Evolutionary conservation across 1,284 basidiomycete genomes (phyloP).

Genomic region (Cryptococcus wingfieldii): DNA sequence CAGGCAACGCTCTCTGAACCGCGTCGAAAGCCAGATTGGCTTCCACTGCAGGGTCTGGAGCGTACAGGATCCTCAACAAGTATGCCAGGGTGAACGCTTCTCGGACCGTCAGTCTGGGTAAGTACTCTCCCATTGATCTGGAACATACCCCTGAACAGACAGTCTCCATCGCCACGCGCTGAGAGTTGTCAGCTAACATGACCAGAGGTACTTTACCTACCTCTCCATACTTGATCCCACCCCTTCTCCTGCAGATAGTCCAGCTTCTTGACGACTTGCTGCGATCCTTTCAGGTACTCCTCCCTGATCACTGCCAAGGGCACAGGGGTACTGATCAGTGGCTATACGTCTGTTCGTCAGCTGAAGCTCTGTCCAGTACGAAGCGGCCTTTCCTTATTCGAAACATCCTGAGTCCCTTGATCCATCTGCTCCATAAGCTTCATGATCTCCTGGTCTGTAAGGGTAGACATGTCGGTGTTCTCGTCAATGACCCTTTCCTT

Average conservation of each 20-base stretch:
- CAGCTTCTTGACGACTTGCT: slow-evolving; percentile 61
- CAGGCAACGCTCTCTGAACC: slow-evolving; percentile 55
- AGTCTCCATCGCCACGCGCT: slow-evolving; percentile 68
- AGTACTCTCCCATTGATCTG: not conserved
- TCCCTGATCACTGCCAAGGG: slow-evolving; percentile 40
- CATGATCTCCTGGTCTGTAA: slow-evolving; percentile 49
- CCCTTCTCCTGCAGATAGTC: slow-evolving; percentile 59
- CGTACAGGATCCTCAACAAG: slow-evolving; percentile 58
- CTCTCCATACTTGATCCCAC: slow-evolving; percentile 58
- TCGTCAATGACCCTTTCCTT: slow-evolving; percentile 41
- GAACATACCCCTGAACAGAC: slow-evolving; percentile 67
- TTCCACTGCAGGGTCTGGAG: slow-evolving; percentile 51
- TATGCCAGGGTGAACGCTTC: slow-evolving; percentile 66
- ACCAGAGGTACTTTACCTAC: too few relatives aligned
- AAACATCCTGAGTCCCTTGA: slow-evolving; percentile 20
- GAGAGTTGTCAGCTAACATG: slow-evolving; percentile 26
- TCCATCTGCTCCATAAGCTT: slow-evolving; percentile 44
- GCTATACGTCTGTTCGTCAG: slow-evolving; percentile 22
- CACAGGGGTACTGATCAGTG: slow-evolving; percentile 47
- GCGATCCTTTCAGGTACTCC: slow-evolving; percentile 62
- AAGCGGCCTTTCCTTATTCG: slow-evolving; percentile 28
- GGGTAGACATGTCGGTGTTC: slow-evolving; percentile 43
- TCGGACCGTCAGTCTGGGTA: not conserved
- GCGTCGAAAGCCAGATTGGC: slow-evolving; percentile 57
- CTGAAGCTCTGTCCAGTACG: not conserved